Evolutionary conservation across 768 basidiomycete species (phyloP).

Genomic region (Pisolithus marmoratus): DNA sequence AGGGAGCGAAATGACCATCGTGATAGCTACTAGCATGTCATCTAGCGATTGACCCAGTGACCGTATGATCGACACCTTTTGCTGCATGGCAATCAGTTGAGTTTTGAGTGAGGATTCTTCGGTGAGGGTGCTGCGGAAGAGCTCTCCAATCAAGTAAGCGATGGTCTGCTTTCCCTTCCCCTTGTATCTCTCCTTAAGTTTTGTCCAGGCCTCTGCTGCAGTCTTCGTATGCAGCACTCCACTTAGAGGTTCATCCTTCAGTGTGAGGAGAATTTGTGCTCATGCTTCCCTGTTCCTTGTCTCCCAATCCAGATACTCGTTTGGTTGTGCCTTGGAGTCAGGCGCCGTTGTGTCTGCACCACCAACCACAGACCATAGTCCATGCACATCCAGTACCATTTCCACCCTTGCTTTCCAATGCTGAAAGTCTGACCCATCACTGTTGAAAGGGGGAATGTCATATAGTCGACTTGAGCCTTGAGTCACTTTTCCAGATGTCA

Average conservation of each 20-base stretch:
- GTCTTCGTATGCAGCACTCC: constrained; percentile 9
- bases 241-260: constrained; percentile 18
- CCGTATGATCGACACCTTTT: constrained; percentile 8
- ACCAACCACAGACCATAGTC: constrained; percentile 3
- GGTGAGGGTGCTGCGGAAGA: constrained; percentile 16
- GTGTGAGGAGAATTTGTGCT: constrained; percentile 18
- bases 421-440: constrained; percentile 9
- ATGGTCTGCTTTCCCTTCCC: constrained; percentile 17
- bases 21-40: constrained; percentile 15
- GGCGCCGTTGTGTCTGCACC: neutral
- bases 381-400: constrained; percentile 14
- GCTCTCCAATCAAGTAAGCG: constrained; percentile 17
- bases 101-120: constrained; percentile 10
- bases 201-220: constrained; percentile 16
- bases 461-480: neutral
- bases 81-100: constrained; percentile 15
- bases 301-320: neutral
- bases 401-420: constrained; percentile 5
- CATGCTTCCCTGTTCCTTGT: constrained; percentile 11
- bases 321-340: neutral
- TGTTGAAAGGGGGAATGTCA: constrained; percentile 6
- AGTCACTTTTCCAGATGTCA: no score
- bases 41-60: constrained; percentile 12
- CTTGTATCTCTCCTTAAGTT: constrained; percentile 13
- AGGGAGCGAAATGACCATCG: constrained; percentile 17